These are phyloP conservation scores for Phyllosticta citrichinensis DNA, from an alignment of 2,329 filamentous ascomycete species.

Conservation along the genomic window DNA sequence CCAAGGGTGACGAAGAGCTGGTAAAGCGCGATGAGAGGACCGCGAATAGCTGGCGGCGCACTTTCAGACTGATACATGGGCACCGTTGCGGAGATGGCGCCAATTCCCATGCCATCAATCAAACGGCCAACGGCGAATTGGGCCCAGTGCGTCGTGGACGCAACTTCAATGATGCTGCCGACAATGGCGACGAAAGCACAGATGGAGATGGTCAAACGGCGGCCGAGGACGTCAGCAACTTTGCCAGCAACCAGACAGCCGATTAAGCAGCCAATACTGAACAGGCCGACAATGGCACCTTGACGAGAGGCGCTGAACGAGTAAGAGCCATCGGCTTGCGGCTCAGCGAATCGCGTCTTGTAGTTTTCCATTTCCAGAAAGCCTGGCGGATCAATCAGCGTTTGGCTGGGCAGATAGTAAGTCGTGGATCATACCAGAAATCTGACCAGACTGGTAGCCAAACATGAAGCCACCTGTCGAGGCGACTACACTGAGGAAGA, in stretches of 20 bases:
- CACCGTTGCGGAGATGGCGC: conserved; percentile 49
- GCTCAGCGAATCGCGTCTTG: conserved; percentile 18
- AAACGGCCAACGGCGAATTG: conserved; percentile 56
- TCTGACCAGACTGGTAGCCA: conserved; percentile 22
- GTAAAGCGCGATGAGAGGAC: conserved; percentile 48
- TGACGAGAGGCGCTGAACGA: conserved; percentile 23
- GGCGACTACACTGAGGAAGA: neutral
- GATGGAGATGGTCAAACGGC: conserved; percentile 51
- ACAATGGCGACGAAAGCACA: conserved; percentile 54
- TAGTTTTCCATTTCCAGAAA: conserved; percentile 29
- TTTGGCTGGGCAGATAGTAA: neutral
- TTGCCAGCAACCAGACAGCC: conserved; percentile 52
- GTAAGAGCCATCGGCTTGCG: conserved; percentile 13
- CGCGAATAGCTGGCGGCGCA: conserved; percentile 53
- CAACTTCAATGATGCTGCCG: conserved; percentile 57
- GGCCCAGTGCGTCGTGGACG: conserved; percentile 47
- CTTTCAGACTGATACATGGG: conserved; percentile 58
- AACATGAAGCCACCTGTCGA: conserved; percentile 15
- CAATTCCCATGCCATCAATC: conserved; percentile 57
- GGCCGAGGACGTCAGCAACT: conserved; percentile 52
- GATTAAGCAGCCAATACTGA: conserved; percentile 59
- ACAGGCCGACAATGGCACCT: conserved; percentile 26
- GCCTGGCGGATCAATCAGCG: conserved; percentile 10
- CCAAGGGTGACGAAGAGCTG: conserved; percentile 62
- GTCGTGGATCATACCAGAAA: conserved; percentile 14